These are phyloP conservation scores for Cladophialophora psammophila DNA, from an alignment of 2,329 filamentous ascomycete genomes.

Conservation along the genomic window DNA sequence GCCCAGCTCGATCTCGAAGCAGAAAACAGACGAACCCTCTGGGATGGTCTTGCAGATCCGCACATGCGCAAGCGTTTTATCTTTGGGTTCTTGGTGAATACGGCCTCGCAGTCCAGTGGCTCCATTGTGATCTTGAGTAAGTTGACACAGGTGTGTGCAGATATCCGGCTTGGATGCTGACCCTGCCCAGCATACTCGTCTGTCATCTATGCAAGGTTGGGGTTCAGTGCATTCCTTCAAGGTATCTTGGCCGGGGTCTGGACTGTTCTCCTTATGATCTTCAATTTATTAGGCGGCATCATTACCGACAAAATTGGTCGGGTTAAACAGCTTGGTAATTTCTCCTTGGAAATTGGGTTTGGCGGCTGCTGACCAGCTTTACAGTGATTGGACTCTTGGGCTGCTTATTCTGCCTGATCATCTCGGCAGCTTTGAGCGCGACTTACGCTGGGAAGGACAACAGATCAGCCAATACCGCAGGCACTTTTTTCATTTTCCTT, in stretches of 20 bases:
- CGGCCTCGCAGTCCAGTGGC: constrained; percentile 10
- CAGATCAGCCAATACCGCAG: not conserved
- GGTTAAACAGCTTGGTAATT: constrained; percentile 1
- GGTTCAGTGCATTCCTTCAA: constrained; percentile 7
- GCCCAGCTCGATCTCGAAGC: constrained; percentile 19
- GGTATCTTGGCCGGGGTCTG: constrained; percentile 7
- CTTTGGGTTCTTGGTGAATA: constrained; percentile 8
- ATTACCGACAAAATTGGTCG: constrained; percentile 9
- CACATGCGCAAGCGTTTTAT: constrained; percentile 14
- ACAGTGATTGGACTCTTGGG: constrained; percentile 4
- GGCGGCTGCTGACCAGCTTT: not conserved
- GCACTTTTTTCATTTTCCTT: constrained; percentile 8
- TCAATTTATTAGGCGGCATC: constrained; percentile 10
- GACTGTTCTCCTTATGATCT: constrained; percentile 1
- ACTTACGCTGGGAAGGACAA: not conserved
- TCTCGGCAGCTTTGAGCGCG: not conserved
- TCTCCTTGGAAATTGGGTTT: not conserved
- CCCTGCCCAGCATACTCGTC: constrained; percentile 2
- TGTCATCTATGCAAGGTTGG: constrained; percentile 9
- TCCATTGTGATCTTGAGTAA: constrained; percentile 11
- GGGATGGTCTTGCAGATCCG: not conserved
- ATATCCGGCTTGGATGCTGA: not conserved
- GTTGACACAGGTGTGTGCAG: not conserved
- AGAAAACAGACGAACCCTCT: not conserved
- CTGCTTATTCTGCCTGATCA: constrained; percentile 9